Percentiles rank a stretch among this genome's conserved stretches.
phyloP scores from a whole-genome alignment of 768 basidiomycete species.

The Dictyophora rubrovolvata region DNA sequence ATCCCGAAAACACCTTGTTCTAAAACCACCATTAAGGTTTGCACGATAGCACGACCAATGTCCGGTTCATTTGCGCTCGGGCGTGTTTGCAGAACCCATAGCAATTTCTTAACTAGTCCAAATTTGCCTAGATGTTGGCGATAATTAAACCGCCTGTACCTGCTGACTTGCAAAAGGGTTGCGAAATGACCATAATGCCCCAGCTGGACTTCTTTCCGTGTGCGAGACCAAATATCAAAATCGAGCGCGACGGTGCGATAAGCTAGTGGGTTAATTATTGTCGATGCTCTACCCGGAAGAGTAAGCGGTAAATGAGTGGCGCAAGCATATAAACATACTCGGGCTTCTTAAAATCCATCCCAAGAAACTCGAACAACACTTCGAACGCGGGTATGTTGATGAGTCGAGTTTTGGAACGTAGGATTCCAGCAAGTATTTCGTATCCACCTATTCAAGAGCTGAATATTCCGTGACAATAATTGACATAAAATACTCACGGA shows the following conservation, averaged over 20 bases:
- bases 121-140: conserved; percentile 65
- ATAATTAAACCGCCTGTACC: conserved; percentile 68
- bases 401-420: conserved; percentile 59
- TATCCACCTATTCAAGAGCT: conserved; percentile 57
- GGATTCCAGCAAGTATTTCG: conserved; percentile 68
- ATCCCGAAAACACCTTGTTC: conserved; percentile 47
- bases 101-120: conserved; percentile 57
- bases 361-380: conserved; percentile 76
- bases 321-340: conserved; percentile 41
- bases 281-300: conserved; percentile 53
- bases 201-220: conserved; percentile 61
- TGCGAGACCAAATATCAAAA: conserved; percentile 80
- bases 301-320: background rate
- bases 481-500: conserved; percentile 45
- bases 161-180: conserved; percentile 61
- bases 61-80: conserved; percentile 56
- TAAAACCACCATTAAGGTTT: conserved; percentile 51
- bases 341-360: conserved; percentile 71
- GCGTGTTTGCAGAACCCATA: conserved; percentile 69
- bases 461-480: background rate
- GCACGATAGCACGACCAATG: conserved; percentile 38
- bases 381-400: conserved; percentile 78
- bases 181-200: conserved; percentile 76
- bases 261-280: conserved; percentile 70
- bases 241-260: conserved; percentile 80